Base-by-base conservation (phyloP, 1,284 basidiomycete species). In the Austroboletus novae-zelandiae region DNA sequence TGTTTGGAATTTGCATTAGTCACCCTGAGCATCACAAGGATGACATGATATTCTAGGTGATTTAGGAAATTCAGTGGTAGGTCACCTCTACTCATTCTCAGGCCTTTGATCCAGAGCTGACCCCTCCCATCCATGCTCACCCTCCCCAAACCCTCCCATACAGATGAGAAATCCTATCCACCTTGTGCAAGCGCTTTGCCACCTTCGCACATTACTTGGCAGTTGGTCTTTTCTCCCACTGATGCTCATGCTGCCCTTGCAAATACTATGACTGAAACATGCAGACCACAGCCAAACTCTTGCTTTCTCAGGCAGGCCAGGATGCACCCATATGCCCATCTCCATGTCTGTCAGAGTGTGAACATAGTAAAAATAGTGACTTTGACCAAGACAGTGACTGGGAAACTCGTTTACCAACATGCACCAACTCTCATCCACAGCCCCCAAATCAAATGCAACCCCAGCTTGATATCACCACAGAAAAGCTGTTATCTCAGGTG, bases 191-290 rank as follows among this genome's bases (percentile, higher is more conserved):
- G 11, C 15, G 53, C 72, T 2, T 93, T 91, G 0, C 94, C 92
- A 1, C 94, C 94, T 1, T 94, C 94, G 0, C 94, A 97, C 63
- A 75, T 97, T 43, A 71, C 93, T 0, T 93, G 93, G 0, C 88
- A 92, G 63, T 83, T 96, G 29, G 88, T 96, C 34, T 96, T 95
- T 69, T 81, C 89, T 0, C 76, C 88, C 25, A 68, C 80, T 39
- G 83, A 90, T 65, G 86, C 92, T 4, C 80, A 83, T n/a, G 66
- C 78, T 11, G 92, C 94, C 0, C 80, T 94, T 2, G 79, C 80
- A 7, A 76, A 82, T n/a, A 92, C 89, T 0, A 72, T 80, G 39
- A 79, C 78, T 0, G 52, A 57, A 39, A 46, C 55, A 83, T 94
- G 7, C 79, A 91, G 62, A 83, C 82, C 9, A 94, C 94, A 0